Evolutionary conservation across 352 stramenopile species (phyloP).

Genomic region (Phytophthora tubulina): DNA sequence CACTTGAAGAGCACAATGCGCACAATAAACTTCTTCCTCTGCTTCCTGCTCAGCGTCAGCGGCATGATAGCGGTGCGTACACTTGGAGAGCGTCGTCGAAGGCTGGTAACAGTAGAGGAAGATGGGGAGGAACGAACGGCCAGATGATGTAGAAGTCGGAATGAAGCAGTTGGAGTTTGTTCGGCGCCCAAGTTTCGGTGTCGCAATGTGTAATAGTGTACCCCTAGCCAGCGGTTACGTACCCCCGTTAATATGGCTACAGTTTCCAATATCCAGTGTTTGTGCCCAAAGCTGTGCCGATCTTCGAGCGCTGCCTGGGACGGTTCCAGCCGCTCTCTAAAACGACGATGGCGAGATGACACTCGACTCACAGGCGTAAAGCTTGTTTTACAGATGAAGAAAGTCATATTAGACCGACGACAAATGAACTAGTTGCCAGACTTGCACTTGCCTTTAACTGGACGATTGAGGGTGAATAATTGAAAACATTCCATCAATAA

Average conservation of each 20-base stretch:
- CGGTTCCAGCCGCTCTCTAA: too few species aligned
- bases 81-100: constrained; percentile 1
- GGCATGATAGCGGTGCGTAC: constrained; percentile 3
- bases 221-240: constrained; percentile 11
- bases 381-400: too few species aligned
- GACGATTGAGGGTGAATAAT: too few species aligned
- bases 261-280: neutral
- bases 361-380: too few species aligned
- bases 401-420: too few species aligned
- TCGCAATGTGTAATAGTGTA: constrained; percentile 28
- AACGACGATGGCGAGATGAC: too few species aligned
- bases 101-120: neutral
- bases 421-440: too few species aligned
- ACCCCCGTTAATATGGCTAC: constrained; percentile 15
- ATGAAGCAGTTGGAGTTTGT: constrained; percentile 22
- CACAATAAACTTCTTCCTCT: constrained; percentile 53
- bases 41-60: constrained; percentile 22
- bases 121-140: constrained; percentile 2
- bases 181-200: constrained; percentile 21
- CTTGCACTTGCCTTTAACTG: too few species aligned
- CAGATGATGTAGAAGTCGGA: constrained; percentile 38
- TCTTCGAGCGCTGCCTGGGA: neutral
- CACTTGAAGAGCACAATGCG: constrained; percentile 75
- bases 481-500: too few species aligned
- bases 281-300: neutral